These are phyloP conservation scores for Elongisporangium prolatum DNA, from an alignment of 352 stramenopile genomes.

Conservation along the genomic window DNA sequence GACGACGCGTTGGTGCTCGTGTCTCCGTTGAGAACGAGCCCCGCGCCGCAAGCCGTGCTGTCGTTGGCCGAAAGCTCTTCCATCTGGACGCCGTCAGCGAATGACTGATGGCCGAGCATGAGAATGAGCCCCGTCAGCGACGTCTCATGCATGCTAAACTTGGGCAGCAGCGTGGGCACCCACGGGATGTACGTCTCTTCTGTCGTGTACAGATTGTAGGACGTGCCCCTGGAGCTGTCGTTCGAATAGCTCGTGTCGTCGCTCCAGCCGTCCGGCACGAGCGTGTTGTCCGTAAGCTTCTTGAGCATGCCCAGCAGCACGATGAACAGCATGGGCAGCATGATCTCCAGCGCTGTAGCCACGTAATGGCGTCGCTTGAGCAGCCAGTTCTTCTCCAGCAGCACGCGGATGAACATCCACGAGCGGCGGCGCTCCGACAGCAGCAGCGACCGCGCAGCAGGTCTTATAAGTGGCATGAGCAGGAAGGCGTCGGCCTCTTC, in stretches of 20 bases:
- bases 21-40: slow-evolving; percentile 25
- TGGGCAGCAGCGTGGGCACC: slow-evolving; percentile 13
- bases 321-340: slow-evolving; percentile 34
- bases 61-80: slow-evolving; percentile 32
- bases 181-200: slow-evolving; percentile 14
- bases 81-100: slow-evolving; percentile 30
- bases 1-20: slow-evolving; percentile 32
- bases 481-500: neutral
- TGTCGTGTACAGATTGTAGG: slow-evolving; percentile 26
- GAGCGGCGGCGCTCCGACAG: slow-evolving; percentile 3
- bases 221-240: slow-evolving; percentile 15
- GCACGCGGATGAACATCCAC: slow-evolving; percentile 9
- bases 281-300: slow-evolving; percentile 21
- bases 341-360: slow-evolving; percentile 27
- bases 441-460: neutral
- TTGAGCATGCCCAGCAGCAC: slow-evolving; percentile 34
- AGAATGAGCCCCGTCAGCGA: slow-evolving; percentile 57
- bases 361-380: slow-evolving; percentile 34
- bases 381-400: slow-evolving; percentile 44
- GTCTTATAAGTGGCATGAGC: neutral
- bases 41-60: slow-evolving; percentile 15
- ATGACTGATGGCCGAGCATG: slow-evolving; percentile 33
- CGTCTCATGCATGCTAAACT: slow-evolving; percentile 38
- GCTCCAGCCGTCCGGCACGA: slow-evolving; percentile 28
- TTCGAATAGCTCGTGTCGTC: neutral